Percentiles rank a stretch among this genome's conserved stretches.
Conservation (phyloP, 768 basidiomycete species). For the Boletus reticuloceps region DNA sequence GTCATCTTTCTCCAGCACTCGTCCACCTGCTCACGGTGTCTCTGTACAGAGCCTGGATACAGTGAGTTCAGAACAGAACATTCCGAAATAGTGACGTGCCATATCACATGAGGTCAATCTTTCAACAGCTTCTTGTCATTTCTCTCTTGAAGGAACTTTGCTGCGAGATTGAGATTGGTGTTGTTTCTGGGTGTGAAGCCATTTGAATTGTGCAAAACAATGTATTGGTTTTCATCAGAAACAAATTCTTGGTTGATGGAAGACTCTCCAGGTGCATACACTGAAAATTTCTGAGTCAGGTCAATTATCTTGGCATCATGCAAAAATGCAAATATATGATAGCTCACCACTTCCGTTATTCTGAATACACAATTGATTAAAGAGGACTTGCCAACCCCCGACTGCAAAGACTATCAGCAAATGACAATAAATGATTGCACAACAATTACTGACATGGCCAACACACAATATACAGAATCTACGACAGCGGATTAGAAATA, state of each 20-base stretch:
- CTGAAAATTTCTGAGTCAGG: neutral
- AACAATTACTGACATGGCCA: too few species aligned
- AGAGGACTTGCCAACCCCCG: neutral
- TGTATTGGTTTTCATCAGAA: slow-evolving; percentile 2
- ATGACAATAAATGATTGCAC: too few species aligned
- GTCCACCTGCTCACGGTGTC: slow-evolving; percentile 3
- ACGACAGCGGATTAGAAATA: too few species aligned
- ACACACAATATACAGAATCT: too few species aligned
- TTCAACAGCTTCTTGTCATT: neutral
- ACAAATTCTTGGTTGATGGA: slow-evolving; percentile 4
- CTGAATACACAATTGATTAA: neutral
- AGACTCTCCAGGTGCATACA: neutral
- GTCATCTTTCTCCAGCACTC: slow-evolving; percentile 5
- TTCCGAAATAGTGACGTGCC: neutral
- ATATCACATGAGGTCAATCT: slow-evolving; percentile 3
- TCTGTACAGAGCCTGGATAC: slow-evolving; percentile 5
- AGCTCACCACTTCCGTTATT: neutral
- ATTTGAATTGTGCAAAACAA: slow-evolving; percentile 4
- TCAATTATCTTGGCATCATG: too few species aligned
- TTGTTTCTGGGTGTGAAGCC: slow-evolving; percentile 1
- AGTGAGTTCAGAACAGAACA: neutral
- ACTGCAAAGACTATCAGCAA: neutral
- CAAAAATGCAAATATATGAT: too few species aligned
- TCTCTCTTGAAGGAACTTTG: neutral
- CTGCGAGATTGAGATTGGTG: neutral